Percentiles rank a stretch among this genome's conserved stretches.
Evolutionary conservation across 2,329 filamentous ascomycete genomes (phyloP).

Genomic region (Botrytis galanthina): DNA sequence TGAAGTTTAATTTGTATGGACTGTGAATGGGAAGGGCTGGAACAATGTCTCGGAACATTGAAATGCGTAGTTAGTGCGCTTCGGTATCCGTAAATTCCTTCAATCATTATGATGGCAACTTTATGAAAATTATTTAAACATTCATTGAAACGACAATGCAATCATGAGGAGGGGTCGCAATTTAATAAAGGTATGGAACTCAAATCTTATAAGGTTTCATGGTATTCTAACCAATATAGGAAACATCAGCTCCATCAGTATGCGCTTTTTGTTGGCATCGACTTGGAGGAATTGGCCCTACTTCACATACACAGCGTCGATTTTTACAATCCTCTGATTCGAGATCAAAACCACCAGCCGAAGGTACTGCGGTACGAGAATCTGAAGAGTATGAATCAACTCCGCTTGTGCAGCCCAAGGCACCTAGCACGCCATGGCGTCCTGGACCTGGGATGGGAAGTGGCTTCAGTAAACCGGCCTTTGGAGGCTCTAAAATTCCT

Average conservation of each 20-base stretch:
- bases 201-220: too few relatives aligned
- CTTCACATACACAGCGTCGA: constrained; percentile 37
- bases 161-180: constrained; percentile 34
- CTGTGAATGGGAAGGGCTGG: neutral
- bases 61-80: neutral
- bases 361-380: constrained; percentile 26
- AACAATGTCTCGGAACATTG: neutral
- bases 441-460: constrained; percentile 16
- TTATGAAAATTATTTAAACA: constrained; percentile 17
- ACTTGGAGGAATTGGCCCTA: constrained; percentile 33
- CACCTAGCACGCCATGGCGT: constrained; percentile 26
- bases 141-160: constrained; percentile 26
- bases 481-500: constrained; percentile 10
- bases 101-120: constrained; percentile 2
- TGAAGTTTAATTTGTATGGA: neutral
- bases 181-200: constrained; percentile 32
- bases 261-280: constrained; percentile 40
- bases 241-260: constrained; percentile 33
- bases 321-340: constrained; percentile 37
- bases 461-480: neutral
- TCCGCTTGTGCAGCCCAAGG: neutral
- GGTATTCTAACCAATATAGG: constrained; percentile 26
- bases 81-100: constrained; percentile 26
- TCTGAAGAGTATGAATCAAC: constrained; percentile 20
- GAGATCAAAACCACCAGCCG: constrained; percentile 29